Conservation (phyloP, 352 stramenopile species). For the Peronospora farinosa region DNA sequence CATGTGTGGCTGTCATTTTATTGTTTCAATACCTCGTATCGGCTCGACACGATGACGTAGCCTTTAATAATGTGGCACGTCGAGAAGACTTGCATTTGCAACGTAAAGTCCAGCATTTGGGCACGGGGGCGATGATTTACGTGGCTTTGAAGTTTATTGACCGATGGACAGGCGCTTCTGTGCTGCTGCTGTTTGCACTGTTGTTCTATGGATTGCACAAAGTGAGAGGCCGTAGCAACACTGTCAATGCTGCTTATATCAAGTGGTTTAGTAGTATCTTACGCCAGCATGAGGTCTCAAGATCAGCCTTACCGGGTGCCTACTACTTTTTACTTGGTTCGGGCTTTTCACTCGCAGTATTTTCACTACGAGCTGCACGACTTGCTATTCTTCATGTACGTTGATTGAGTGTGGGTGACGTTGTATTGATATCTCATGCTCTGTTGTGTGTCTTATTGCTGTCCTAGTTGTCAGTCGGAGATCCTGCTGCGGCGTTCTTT, state of each 20-base stretch:
- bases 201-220: constrained; percentile 35
- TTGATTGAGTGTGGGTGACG: background rate
- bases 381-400: constrained; percentile 55
- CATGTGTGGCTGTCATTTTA: constrained; percentile 22
- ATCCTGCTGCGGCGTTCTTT: constrained; percentile 44
- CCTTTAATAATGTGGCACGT: background rate
- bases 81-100: constrained; percentile 42
- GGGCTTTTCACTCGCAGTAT: constrained; percentile 33
- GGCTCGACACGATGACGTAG: background rate
- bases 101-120: constrained; percentile 45
- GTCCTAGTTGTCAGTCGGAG: constrained; percentile 43
- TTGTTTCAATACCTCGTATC: constrained; percentile 40
- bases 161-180: constrained; percentile 5
- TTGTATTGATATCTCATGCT: constrained; percentile 1
- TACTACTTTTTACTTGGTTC: constrained; percentile 60
- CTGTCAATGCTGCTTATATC: constrained; percentile 37
- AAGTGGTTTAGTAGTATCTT: constrained; percentile 38
- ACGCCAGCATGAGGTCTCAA: constrained; percentile 38
- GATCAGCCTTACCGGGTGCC: constrained; percentile 35
- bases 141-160: constrained; percentile 26
- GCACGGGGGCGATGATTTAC: constrained; percentile 48
- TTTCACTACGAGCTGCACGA: constrained; percentile 32
- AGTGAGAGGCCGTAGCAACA: constrained; percentile 23
- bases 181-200: constrained; percentile 34
- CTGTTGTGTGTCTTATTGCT: constrained; percentile 7